These are phyloP conservation scores for Diplogelasinospora grovesii DNA, from an alignment of 495 filamentous ascomycete species.

Conservation along the genomic window DNA sequence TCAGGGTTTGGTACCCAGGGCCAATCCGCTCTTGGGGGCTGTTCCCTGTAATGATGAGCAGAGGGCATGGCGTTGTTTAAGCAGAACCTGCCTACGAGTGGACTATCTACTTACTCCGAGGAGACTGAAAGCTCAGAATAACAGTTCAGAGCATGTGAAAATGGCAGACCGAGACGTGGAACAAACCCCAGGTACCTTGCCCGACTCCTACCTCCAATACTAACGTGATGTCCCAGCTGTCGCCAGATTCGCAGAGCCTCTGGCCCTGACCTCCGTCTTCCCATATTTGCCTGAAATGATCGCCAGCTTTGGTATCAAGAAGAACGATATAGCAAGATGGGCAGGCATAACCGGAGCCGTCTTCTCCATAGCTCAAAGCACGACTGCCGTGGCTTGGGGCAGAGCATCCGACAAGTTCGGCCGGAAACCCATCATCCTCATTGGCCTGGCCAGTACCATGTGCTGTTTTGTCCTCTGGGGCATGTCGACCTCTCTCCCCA, in stretches of 20 bases:
- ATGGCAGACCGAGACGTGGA: not conserved
- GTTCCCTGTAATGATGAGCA: too few relatives aligned
- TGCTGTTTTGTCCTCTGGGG: constrained; percentile 65
- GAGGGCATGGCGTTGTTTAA: too few relatives aligned
- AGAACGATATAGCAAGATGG: constrained; percentile 69
- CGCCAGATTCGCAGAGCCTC: constrained; percentile 78
- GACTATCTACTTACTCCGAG: too few relatives aligned
- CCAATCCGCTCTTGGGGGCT: too few relatives aligned
- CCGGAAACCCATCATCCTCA: constrained; percentile 67
- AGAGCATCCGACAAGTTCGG: constrained; percentile 65
- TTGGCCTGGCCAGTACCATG: constrained; percentile 68
- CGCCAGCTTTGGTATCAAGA: constrained; percentile 65
- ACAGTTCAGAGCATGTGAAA: too few relatives aligned
- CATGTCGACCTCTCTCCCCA: constrained; percentile 62
- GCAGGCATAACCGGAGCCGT: constrained; percentile 64
- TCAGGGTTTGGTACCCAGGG: too few relatives aligned
- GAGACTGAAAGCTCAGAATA: too few relatives aligned
- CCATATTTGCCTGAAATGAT: constrained; percentile 93
- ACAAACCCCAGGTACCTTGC: constrained; percentile 7
- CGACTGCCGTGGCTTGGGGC: constrained; percentile 76
- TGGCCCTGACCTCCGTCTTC: constrained; percentile 76
- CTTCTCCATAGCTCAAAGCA: constrained; percentile 65
- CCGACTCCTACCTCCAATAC: constrained; percentile 18
- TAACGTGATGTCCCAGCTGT: constrained; percentile 42
- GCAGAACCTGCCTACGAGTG: too few relatives aligned